Conservation (phyloP, 2,329 filamentous ascomycete species). For the Acrocalymma vagum region DNA sequence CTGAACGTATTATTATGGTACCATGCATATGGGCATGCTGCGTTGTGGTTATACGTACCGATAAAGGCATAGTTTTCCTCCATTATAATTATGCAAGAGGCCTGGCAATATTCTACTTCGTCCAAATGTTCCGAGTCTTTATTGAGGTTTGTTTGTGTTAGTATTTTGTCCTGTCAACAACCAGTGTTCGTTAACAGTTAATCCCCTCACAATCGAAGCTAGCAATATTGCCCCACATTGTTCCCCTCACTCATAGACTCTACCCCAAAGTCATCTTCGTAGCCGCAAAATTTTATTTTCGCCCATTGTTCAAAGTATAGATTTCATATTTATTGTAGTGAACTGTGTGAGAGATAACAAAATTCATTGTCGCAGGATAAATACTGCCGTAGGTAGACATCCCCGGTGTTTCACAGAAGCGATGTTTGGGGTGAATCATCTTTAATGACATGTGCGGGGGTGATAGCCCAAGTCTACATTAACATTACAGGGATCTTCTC, state of each 20-base stretch:
- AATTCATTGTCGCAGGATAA: too few relatives aligned
- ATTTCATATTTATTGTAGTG: too few relatives aligned
- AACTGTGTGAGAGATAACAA: too few relatives aligned
- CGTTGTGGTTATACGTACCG: slow-evolving; percentile 16
- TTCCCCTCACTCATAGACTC: slow-evolving; percentile 30
- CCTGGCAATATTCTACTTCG: background rate
- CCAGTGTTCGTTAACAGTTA: too few relatives aligned
- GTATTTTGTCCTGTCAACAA: too few relatives aligned
- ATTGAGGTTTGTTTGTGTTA: slow-evolving; percentile 2
- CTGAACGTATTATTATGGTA: slow-evolving; percentile 18
- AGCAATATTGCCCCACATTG: slow-evolving; percentile 35
- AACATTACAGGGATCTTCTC: too few relatives aligned
- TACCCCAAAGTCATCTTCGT: slow-evolving; percentile 29
- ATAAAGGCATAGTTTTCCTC: slow-evolving; percentile 41
- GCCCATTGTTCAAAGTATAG: background rate
- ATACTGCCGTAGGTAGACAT: too few relatives aligned
- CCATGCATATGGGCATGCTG: background rate
- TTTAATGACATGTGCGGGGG: too few relatives aligned
- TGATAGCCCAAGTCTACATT: too few relatives aligned
- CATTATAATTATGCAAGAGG: slow-evolving; percentile 16
- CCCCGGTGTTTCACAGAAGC: too few relatives aligned
- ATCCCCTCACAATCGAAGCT: slow-evolving; percentile 15
- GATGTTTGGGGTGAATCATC: background rate
- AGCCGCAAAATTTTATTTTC: background rate
- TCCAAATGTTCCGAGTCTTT: background rate